These are phyloP conservation scores for Sphagnum magellanicum DNA, from an alignment of 228 moss, liverwort and hornwort species.

Conservation along the genomic window DNA sequence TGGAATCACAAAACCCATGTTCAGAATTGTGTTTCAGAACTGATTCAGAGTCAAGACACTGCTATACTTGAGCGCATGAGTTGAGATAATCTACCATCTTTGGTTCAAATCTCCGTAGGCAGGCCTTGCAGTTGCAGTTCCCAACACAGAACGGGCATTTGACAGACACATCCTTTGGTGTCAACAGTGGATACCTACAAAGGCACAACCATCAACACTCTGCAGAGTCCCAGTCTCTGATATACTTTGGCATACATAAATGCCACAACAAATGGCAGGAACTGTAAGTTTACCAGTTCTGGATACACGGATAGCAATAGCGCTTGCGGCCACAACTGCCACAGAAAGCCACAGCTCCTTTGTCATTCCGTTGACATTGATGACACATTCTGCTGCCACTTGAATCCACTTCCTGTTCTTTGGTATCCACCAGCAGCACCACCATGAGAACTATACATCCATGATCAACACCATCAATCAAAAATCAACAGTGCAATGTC, in stretches of 20 bases:
- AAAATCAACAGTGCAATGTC: too few relatives aligned
- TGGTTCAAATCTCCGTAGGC: conserved; percentile 55
- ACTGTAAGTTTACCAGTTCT: conserved; percentile 39
- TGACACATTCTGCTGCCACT: conserved; percentile 72
- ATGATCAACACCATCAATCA: too few relatives aligned
- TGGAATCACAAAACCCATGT: conserved; percentile 7
- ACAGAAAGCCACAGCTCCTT: conserved; percentile 61
- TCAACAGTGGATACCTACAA: conserved; percentile 61
- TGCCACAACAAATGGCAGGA: too few relatives aligned
- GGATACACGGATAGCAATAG: conserved; percentile 69
- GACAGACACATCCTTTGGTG: conserved; percentile 45
- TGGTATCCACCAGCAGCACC: neutral
- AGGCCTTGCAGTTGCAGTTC: conserved; percentile 95
- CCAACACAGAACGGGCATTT: conserved; percentile 79
- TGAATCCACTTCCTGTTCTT: conserved; percentile 3
- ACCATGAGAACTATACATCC: too few relatives aligned
- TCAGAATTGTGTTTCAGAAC: neutral
- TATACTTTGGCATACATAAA: too few relatives aligned
- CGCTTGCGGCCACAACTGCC: conserved; percentile 55
- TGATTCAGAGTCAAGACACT: too few relatives aligned
- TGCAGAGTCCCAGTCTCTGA: neutral
- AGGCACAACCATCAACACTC: neutral
- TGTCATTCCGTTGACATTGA: conserved; percentile 85
- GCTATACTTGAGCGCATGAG: too few relatives aligned
- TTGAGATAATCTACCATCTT: conserved; percentile 13